Conservation (phyloP, 148 eudicot species). For the Vaccinium darrowii region DNA sequence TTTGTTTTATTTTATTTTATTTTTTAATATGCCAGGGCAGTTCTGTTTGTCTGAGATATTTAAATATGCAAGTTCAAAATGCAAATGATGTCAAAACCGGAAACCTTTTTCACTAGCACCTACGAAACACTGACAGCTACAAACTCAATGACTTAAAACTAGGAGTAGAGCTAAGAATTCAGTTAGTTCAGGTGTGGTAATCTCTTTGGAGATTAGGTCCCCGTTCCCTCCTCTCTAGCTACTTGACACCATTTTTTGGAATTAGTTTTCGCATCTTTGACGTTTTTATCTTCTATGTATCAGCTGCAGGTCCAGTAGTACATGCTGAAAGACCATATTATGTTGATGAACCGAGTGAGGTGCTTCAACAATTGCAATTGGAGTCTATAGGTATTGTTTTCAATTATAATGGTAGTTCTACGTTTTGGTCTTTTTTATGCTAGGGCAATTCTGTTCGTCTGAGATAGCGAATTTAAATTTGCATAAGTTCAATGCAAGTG, state of each 20-base stretch:
- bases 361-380: conserved; percentile 52
- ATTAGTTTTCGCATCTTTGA: not conserved
- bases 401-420: not conserved
- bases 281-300: not conserved
- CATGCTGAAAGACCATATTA: conserved; percentile 41
- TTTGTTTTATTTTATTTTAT: not conserved
- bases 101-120: not conserved
- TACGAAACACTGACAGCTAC: not conserved
- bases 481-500: not conserved
- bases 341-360: conserved; percentile 51
- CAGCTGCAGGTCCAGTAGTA: conserved; percentile 7
- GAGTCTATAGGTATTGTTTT: conserved; percentile 55
- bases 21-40: not conserved
- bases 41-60: not conserved
- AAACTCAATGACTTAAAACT: not conserved
- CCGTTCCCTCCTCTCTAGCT: not conserved
- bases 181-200: not conserved
- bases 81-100: not conserved
- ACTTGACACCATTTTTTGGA: not conserved
- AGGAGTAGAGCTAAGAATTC: not conserved
- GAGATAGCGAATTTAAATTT: not conserved
- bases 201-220: not conserved
- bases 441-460: not conserved
- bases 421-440: not conserved
- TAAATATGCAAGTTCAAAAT: not conserved